phyloP scores from a whole-genome alignment of 2,329 filamentous ascomycete species.

The Escovopsis sp. region DNA sequence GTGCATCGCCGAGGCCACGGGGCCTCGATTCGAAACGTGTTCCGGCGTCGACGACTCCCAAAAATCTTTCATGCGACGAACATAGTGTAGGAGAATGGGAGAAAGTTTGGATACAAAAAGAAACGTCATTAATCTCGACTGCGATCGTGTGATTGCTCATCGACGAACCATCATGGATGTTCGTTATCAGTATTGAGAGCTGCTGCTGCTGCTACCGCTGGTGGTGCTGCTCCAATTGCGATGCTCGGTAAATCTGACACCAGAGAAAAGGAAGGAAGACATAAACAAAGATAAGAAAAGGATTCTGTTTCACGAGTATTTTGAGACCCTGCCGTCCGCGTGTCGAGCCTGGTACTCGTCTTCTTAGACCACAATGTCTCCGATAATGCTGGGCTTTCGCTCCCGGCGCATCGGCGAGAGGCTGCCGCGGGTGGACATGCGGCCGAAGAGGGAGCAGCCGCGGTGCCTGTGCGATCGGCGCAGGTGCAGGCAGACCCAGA shows the following conservation, averaged over 20 bases:
- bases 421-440: constrained; percentile 3
- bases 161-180: too few species aligned
- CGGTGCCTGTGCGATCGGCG: constrained; percentile 2
- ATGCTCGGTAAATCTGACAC: background rate
- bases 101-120: too few species aligned
- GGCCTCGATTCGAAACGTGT: too few species aligned
- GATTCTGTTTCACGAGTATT: background rate
- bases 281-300: background rate
- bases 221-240: too few species aligned
- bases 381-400: constrained; percentile 5
- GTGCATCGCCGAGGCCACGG: too few species aligned
- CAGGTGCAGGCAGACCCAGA: constrained; percentile 2
- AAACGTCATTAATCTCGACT: too few species aligned
- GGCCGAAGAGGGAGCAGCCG: constrained; percentile 4
- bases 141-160: too few species aligned
- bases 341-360: background rate
- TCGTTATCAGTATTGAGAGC: too few species aligned
- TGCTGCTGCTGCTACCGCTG: too few species aligned
- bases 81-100: too few species aligned
- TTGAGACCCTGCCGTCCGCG: background rate
- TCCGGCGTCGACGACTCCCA: too few species aligned
- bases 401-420: constrained; percentile 3
- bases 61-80: too few species aligned
- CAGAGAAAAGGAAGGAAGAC: background rate
- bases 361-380: background rate